A percentile compares a stretch with the other conserved stretches of the same genome.
phyloP scores from a whole-genome alignment of 2,329 filamentous ascomycete genomes.

The Aspergillus tanneri region DNA sequence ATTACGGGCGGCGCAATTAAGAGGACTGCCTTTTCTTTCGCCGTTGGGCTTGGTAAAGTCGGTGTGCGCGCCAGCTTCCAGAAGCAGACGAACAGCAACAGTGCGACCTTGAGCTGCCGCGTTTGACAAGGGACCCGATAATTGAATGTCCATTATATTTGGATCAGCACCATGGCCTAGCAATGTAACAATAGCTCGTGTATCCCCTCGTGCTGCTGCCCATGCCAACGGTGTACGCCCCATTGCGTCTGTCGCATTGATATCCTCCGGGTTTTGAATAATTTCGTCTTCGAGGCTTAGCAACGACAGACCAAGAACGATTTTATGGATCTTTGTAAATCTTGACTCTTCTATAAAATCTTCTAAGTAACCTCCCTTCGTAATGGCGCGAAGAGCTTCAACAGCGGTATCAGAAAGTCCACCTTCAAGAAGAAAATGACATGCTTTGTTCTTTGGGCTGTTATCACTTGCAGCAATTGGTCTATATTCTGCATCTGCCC shows the following conservation, averaged over 20 bases:
- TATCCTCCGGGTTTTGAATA: neutral
- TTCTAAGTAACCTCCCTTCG: neutral
- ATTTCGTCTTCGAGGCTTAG: conserved; percentile 3
- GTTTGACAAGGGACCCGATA: conserved; percentile 1
- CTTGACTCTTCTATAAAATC: conserved; percentile 4
- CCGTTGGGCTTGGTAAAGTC: neutral
- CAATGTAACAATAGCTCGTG: conserved; percentile 3
- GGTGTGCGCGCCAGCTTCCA: conserved; percentile 1
- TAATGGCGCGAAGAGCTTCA: conserved; percentile 1
- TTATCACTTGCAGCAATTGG: conserved; percentile 5
- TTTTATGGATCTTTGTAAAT: conserved; percentile 6
- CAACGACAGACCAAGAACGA: neutral
- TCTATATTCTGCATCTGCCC: neutral
- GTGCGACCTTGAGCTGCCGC: conserved; percentile 1
- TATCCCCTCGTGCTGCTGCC: conserved; percentile 5
- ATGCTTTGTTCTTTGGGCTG: conserved; percentile 3
- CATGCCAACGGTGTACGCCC: conserved; percentile 4
- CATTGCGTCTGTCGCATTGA: conserved; percentile 2
- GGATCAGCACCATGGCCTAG: conserved; percentile 4
- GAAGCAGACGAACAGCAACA: conserved; percentile 4
- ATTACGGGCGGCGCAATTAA: conserved; percentile 3
- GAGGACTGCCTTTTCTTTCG: conserved; percentile 5
- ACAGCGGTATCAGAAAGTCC: conserved; percentile 2
- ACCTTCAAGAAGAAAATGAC: conserved; percentile 6
- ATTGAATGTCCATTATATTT: conserved; percentile 5